Percentiles rank a stretch among this genome's conserved stretches.
Evolutionary conservation across 176 grass and related monocot species (phyloP).

Genomic region (Triticum monococcum): DNA sequence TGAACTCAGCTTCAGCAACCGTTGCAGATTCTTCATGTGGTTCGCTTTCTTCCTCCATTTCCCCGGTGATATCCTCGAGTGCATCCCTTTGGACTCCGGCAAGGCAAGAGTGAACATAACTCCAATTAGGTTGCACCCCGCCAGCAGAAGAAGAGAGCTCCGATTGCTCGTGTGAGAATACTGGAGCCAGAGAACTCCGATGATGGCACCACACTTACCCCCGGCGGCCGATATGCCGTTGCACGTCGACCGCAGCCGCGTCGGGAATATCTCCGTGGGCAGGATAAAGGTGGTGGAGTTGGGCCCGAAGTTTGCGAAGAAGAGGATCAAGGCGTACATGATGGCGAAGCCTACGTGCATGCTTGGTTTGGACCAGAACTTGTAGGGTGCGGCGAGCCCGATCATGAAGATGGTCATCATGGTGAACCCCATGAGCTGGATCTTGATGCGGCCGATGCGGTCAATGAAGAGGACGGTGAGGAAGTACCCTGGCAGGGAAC

Average conservation of each 20-base stretch:
- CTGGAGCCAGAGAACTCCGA: slow-evolving; percentile 28
- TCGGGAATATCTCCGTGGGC: slow-evolving; percentile 33
- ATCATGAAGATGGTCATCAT: too few relatives aligned
- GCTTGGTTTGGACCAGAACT: too few relatives aligned
- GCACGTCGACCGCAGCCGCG: slow-evolving; percentile 47
- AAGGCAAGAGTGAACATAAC: slow-evolving; percentile 35
- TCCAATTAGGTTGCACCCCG: slow-evolving; percentile 32
- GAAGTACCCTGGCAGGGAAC: slow-evolving; percentile 21
- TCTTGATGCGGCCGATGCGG: slow-evolving; percentile 20
- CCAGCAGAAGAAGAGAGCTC: slow-evolving; percentile 14
- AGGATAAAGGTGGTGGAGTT: too few relatives aligned
- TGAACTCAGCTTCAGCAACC: neutral
- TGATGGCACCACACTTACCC: slow-evolving; percentile 39
- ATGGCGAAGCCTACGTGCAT: too few relatives aligned
- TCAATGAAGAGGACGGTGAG: slow-evolving; percentile 20
- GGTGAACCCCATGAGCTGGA: too few relatives aligned
- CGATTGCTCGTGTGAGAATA: neutral
- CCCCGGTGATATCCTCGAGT: slow-evolving; percentile 30
- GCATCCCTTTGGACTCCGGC: slow-evolving; percentile 47
- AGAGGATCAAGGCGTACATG: too few relatives aligned
- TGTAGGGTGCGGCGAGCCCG: too few relatives aligned
- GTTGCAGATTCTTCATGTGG: neutral
- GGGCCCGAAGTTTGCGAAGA: too few relatives aligned
- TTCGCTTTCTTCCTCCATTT: neutral
- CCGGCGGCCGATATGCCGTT: slow-evolving; percentile 42